Evolutionary conservation across 805 yeast species (phyloP).

Genomic region (Saccharomycopsis vini): DNA sequence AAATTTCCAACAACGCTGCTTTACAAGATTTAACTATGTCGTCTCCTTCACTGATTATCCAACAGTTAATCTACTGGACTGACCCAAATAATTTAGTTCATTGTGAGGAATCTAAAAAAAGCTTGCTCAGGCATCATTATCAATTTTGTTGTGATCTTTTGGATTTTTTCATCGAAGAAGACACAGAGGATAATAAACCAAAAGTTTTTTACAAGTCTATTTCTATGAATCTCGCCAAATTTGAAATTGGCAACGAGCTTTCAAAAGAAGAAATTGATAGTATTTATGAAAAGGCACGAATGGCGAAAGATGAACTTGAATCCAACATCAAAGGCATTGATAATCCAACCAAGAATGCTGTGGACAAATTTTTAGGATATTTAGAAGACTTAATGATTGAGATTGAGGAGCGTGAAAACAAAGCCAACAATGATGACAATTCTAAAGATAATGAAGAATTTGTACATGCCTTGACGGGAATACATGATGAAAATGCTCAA

Average conservation of each 20-base stretch:
- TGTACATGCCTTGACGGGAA: neutral
- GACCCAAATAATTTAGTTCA: constrained; percentile 64
- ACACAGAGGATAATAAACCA: constrained; percentile 28
- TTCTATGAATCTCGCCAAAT: constrained; percentile 36
- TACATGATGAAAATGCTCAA: neutral
- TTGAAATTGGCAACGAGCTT: constrained; percentile 33
- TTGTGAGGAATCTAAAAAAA: constrained; percentile 32
- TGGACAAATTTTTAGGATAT: constrained; percentile 22
- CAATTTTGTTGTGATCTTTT: constrained; percentile 48
- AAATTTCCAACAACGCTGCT: constrained; percentile 29
- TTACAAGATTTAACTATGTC: constrained; percentile 23
- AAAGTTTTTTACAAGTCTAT: constrained; percentile 48
- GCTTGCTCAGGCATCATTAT: constrained; percentile 43
- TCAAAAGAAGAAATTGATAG: constrained; percentile 19
- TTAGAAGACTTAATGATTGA: constrained; percentile 23
- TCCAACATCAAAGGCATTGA: constrained; percentile 19
- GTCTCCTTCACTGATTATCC: constrained; percentile 47
- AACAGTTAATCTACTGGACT: constrained; percentile 76
- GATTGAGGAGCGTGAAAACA: constrained; percentile 20
- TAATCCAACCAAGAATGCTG: constrained; percentile 22
- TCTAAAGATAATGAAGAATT: neutral
- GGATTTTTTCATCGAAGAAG: constrained; percentile 39
- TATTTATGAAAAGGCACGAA: constrained; percentile 11
- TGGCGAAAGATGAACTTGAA: constrained; percentile 8
- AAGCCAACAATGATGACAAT: constrained; percentile 15